phyloP scores from a whole-genome alignment of 139 green algal species.

The Chlorella sp. region DNA sequence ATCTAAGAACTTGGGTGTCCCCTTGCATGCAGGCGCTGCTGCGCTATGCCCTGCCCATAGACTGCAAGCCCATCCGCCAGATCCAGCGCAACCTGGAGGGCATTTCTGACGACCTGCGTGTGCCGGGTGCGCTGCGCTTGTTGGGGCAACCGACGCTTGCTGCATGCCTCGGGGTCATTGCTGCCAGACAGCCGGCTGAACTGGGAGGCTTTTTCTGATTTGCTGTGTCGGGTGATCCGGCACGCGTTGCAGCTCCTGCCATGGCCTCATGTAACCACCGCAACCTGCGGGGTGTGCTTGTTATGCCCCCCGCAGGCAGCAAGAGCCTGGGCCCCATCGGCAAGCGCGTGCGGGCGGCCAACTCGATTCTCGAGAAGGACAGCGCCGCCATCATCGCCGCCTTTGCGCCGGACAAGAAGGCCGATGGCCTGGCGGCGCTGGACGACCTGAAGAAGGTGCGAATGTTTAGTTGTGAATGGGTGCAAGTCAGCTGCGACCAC shows the following conservation, averaged over 20 bases:
- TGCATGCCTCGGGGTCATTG: neutral
- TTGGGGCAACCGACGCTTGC: neutral
- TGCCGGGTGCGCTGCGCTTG: too few species aligned
- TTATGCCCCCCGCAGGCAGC: neutral
- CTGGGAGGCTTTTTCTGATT: neutral
- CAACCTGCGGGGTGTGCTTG: neutral
- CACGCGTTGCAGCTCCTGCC: neutral
- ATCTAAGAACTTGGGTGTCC: too few species aligned
- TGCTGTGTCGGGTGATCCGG: neutral
- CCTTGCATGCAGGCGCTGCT: slow-evolving; percentile 91
- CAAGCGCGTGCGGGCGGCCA: slow-evolving; percentile 48
- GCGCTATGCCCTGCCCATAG: slow-evolving; percentile 93
- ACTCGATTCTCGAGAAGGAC: slow-evolving; percentile 63
- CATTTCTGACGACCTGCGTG: slow-evolving; percentile 88
- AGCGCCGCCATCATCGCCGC: slow-evolving; percentile 62
- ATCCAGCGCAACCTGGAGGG: slow-evolving; percentile 90
- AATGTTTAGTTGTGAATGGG: too few species aligned
- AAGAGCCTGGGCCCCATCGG: slow-evolving; percentile 29
- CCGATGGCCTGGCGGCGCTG: slow-evolving; percentile 45
- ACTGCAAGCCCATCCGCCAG: slow-evolving; percentile 90
- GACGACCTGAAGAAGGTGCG: slow-evolving; percentile 47
- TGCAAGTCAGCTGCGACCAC: too few species aligned
- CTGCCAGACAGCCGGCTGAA: neutral
- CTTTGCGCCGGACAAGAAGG: slow-evolving; percentile 83
- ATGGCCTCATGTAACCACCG: neutral